Evolutionary conservation across 2,329 filamentous ascomycete genomes (phyloP).

Genomic region (Metarhizium album): DNA sequence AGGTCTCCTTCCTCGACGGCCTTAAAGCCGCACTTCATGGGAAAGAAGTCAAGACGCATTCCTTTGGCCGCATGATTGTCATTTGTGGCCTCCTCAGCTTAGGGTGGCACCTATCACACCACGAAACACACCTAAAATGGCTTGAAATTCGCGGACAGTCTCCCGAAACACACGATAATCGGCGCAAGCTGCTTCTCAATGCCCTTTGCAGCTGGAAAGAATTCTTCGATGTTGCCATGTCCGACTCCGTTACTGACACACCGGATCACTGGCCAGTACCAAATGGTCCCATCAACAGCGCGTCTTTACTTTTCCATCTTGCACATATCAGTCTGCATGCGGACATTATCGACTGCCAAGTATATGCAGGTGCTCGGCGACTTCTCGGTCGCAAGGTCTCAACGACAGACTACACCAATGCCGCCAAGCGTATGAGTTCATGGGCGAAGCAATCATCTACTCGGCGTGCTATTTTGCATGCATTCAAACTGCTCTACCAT

Average conservation of each 20-base stretch:
- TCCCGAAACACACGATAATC: constrained; percentile 56
- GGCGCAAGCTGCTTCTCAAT: constrained; percentile 64
- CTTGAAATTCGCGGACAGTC: constrained; percentile 56
- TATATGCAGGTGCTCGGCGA: constrained; percentile 70
- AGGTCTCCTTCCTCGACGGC: constrained; percentile 71
- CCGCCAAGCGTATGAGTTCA: constrained; percentile 62
- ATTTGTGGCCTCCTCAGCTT: constrained; percentile 87
- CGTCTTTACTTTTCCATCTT: constrained; percentile 72
- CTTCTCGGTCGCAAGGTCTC: constrained; percentile 72
- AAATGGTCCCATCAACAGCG: constrained; percentile 61
- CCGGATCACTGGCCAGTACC: constrained; percentile 32
- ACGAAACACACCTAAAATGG: constrained; percentile 75
- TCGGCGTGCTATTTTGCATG: constrained; percentile 74
- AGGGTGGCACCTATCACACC: constrained; percentile 82
- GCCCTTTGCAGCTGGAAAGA: constrained; percentile 83
- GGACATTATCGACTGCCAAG: constrained; percentile 81
- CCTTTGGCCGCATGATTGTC: constrained; percentile 79
- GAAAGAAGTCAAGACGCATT: constrained; percentile 71
- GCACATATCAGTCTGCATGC: constrained; percentile 85
- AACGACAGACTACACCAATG: constrained; percentile 60
- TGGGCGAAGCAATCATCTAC: constrained; percentile 71
- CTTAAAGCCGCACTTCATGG: constrained; percentile 76
- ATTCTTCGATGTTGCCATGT: constrained; percentile 65
- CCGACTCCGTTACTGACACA: constrained; percentile 24
- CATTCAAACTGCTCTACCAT: constrained; percentile 67